Evolutionary conservation across 2,329 filamentous ascomycete species (phyloP).

Genomic region (Penicillium psychrosexuale): DNA sequence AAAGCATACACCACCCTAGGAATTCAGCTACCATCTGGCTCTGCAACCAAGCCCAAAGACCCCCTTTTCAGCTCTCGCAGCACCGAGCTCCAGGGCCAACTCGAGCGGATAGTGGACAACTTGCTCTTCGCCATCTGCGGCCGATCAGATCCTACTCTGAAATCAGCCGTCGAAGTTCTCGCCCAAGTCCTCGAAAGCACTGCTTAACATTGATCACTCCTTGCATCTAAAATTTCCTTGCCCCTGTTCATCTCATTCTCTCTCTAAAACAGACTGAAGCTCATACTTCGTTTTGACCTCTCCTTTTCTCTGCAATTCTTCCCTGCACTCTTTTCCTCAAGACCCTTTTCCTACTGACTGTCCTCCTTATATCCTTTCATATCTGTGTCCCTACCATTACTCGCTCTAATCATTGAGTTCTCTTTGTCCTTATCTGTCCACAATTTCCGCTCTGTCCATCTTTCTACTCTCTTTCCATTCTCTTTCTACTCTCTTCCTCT

Average conservation of each 20-base stretch:
- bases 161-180: slow-evolving; percentile 38
- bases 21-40: slow-evolving; percentile 28
- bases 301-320: not conserved
- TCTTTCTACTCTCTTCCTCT: not conserved
- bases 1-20: slow-evolving; percentile 35
- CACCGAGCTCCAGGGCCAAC: slow-evolving; percentile 28
- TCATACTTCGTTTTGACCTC: not conserved
- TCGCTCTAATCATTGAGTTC: not conserved
- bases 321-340: not conserved
- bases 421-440: not conserved
- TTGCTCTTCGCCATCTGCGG: slow-evolving; percentile 38
- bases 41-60: slow-evolving; percentile 29
- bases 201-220: slow-evolving; percentile 11
- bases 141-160: slow-evolving; percentile 35
- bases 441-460: not conserved
- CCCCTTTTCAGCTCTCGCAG: slow-evolving; percentile 31
- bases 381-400: not conserved
- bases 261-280: not conserved
- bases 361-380: not conserved
- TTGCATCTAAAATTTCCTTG: slow-evolving; percentile 3
- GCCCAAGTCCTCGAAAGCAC: slow-evolving; percentile 39
- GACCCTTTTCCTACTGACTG: not conserved
- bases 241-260: not conserved
- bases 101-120: slow-evolving; percentile 38
- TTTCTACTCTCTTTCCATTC: slow-evolving; percentile 2